phyloP scores from a whole-genome alignment of 177 flowering plant genomes.

The Vitis hybrid region DNA sequence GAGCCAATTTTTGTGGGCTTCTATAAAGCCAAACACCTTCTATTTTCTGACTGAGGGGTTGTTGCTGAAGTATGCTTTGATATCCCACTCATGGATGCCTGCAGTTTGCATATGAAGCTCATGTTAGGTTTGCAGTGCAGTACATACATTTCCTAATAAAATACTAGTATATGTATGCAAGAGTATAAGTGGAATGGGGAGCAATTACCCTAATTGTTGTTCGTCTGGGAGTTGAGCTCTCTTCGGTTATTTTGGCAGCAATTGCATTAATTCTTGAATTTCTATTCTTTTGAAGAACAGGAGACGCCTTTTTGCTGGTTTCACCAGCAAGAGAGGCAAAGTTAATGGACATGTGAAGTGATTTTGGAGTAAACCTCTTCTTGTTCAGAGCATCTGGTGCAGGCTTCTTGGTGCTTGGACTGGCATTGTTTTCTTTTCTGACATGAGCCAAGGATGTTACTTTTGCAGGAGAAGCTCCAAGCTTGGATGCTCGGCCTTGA shows the following conservation, averaged over 20 bases:
- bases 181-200: not conserved
- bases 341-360: constrained; percentile 64
- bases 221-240: constrained; percentile 22
- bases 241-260: constrained; percentile 29
- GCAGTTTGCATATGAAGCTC: constrained; percentile 20
- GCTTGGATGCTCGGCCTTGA: constrained; percentile 29
- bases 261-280: constrained; percentile 21
- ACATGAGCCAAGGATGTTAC: constrained; percentile 16
- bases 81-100: constrained; percentile 46
- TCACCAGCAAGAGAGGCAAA: constrained; percentile 30
- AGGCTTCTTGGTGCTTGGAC: constrained; percentile 25
- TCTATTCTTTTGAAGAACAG: constrained; percentile 24
- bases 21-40: constrained; percentile 35
- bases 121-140: constrained; percentile 3
- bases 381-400: constrained; percentile 25
- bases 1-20: constrained; percentile 2
- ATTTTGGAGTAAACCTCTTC: constrained; percentile 35
- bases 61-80: constrained; percentile 30
- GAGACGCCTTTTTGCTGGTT: constrained; percentile 28
- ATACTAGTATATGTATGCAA: not conserved
- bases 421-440: constrained; percentile 25
- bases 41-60: constrained; percentile 35
- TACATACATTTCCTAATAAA: not conserved
- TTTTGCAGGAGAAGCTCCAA: constrained; percentile 29
- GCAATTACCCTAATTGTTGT: constrained; percentile 41